Evolutionary conservation across 1,284 basidiomycete species (phyloP).

Genomic region (Pseudozyma hubeiensis): DNA sequence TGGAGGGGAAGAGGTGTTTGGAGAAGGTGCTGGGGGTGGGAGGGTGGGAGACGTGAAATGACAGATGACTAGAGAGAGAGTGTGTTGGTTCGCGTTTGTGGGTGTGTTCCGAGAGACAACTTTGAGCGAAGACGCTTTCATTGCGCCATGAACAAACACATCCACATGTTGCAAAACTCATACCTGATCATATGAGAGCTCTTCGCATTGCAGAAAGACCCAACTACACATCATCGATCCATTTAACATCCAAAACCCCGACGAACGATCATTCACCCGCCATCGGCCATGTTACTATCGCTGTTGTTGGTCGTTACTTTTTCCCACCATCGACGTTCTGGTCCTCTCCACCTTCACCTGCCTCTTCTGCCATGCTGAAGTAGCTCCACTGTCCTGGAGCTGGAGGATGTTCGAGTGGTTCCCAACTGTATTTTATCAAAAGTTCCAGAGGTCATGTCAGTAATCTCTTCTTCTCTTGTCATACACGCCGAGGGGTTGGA

Average conservation of each 20-base stretch:
- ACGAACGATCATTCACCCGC: no score
- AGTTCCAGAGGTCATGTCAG: no score
- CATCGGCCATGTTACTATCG: no score
- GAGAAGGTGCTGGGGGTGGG: constrained; percentile 32
- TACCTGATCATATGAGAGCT: no score
- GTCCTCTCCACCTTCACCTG: constrained; percentile 60
- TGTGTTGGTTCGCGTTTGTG: neutral
- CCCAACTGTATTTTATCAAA: no score
- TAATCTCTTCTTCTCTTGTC: neutral
- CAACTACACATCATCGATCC: no score
- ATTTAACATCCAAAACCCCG: no score
- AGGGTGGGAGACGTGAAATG: constrained; percentile 22
- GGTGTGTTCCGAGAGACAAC: no score
- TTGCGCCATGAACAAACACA: no score
- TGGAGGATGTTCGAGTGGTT: constrained; percentile 83
- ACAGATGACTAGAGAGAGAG: neutral
- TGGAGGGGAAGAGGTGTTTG: constrained; percentile 23
- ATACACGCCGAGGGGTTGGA: neutral
- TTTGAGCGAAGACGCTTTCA: no score
- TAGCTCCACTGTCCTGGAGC: constrained; percentile 88
- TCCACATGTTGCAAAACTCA: no score
- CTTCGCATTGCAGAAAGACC: no score
- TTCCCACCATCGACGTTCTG: constrained; percentile 39
- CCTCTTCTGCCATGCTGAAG: constrained; percentile 70
- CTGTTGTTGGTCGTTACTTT: constrained; percentile 8